A percentile compares a stretch with the other conserved stretches of the same genome.
These are phyloP conservation scores for Metschnikowia colocasiae DNA, from an alignment of 805 yeast genomes.

Conservation along the genomic window DNA sequence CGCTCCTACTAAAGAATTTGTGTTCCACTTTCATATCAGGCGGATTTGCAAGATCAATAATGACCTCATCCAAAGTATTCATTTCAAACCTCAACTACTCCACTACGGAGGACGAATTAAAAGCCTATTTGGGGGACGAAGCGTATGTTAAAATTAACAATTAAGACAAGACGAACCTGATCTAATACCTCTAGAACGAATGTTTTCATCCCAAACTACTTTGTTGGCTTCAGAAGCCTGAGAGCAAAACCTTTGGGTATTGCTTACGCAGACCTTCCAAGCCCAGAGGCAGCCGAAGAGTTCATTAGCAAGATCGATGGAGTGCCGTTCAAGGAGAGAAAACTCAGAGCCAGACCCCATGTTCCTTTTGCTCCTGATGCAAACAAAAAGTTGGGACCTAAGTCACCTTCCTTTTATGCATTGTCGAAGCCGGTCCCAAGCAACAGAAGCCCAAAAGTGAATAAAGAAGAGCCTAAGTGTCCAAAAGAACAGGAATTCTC, in stretches of 20 bases:
- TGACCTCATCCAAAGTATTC: constrained; percentile 31
- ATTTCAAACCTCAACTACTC: constrained; percentile 52
- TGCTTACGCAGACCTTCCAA: constrained; percentile 38
- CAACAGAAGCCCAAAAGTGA: constrained; percentile 4
- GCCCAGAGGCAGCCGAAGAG: constrained; percentile 25
- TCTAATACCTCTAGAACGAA: constrained; percentile 17
- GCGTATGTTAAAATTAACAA: constrained; percentile 31
- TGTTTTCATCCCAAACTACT: constrained; percentile 53
- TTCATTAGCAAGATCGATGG: constrained; percentile 28
- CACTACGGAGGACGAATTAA: constrained; percentile 52
- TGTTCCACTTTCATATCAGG: neutral
- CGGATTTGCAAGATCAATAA: neutral
- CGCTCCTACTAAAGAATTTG: neutral
- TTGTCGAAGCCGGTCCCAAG: constrained; percentile 3
- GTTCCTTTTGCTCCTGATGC: constrained; percentile 32
- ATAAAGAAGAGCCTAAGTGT: constrained; percentile 4
- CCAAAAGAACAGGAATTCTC: constrained; percentile 25
- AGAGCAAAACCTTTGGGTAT: constrained; percentile 54
- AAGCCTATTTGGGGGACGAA: constrained; percentile 39
- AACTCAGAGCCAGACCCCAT: constrained; percentile 38
- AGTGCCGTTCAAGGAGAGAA: constrained; percentile 32
- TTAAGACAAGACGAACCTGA: neutral
- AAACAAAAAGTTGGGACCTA: neutral
- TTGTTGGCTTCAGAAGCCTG: constrained; percentile 42
- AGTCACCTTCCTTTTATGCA: neutral